Percentiles rank a stretch among this genome's conserved stretches.
phyloP scores from a whole-genome alignment of 179 eudicot species.

The Patellifolia procumbens region DNA sequence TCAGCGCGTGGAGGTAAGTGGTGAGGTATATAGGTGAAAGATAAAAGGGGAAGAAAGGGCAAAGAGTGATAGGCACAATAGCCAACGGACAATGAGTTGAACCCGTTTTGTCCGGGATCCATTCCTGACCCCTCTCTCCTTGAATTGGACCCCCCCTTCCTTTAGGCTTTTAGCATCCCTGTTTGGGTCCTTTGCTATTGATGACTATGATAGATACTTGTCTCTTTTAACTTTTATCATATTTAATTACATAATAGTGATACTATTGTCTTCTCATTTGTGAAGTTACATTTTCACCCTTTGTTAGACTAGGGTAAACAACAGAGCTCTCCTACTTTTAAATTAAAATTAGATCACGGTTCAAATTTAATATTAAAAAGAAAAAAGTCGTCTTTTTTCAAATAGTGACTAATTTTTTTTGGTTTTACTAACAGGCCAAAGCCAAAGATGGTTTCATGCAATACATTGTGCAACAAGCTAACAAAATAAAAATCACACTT shows the following conservation, averaged over 20 bases:
- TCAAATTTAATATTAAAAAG: no score
- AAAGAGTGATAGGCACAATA: constrained; percentile 33
- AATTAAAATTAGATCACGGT: no score
- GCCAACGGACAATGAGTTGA: constrained; percentile 49
- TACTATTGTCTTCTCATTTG: constrained; percentile 21
- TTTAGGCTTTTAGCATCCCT: constrained; percentile 13
- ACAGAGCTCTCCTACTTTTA: neutral
- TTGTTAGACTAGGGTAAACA: neutral
- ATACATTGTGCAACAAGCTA: no score
- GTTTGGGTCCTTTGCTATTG: constrained; percentile 41
- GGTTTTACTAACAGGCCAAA: no score
- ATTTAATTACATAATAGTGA: constrained; percentile 19
- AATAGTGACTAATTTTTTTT: no score
- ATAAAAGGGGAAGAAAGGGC: neutral
- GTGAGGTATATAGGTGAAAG: neutral
- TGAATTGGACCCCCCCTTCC: neutral
- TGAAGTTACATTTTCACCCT: constrained; percentile 2
- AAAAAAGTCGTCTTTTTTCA: no score
- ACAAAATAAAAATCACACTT: no score
- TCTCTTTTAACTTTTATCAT: constrained; percentile 26
- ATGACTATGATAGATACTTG: constrained; percentile 39
- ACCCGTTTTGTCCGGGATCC: constrained; percentile 62
- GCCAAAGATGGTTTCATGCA: no score
- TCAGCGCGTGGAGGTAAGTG: neutral
- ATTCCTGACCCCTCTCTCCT: constrained; percentile 2